These are phyloP conservation scores for Trichoderma citrinoviride DNA, from an alignment of 2,329 filamentous ascomycete species.

Conservation along the genomic window DNA sequence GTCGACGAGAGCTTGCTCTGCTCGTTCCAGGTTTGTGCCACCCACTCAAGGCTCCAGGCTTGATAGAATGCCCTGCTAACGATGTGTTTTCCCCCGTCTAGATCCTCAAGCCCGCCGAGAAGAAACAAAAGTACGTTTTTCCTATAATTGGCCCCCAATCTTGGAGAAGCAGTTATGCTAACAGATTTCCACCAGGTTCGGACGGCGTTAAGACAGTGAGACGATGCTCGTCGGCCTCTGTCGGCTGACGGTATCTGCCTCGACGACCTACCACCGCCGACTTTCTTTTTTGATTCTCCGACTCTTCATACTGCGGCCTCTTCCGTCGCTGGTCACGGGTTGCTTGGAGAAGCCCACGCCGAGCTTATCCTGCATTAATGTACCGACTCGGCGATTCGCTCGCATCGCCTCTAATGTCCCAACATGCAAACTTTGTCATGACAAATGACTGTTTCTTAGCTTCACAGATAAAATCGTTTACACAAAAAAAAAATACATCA, in stretches of 20 bases:
- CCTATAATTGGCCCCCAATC: no score
- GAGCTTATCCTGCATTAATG: conserved; percentile 22
- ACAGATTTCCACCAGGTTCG: conserved; percentile 54
- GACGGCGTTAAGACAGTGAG: conserved; percentile 70
- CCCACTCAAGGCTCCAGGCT: neutral
- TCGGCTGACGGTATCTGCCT: conserved; percentile 25
- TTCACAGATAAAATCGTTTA: conserved; percentile 41
- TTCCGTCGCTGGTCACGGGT: conserved; percentile 20
- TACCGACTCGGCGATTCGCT: conserved; percentile 24
- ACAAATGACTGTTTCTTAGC: conserved; percentile 45
- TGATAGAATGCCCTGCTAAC: neutral
- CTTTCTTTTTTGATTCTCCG: conserved; percentile 22
- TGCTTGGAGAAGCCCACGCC: conserved; percentile 18
- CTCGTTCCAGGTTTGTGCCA: conserved; percentile 81
- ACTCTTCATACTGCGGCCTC: conserved; percentile 24
- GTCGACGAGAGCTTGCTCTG: conserved; percentile 97
- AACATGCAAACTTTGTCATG: conserved; percentile 41
- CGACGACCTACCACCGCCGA: conserved; percentile 18
- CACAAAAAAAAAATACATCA: conserved; percentile 22
- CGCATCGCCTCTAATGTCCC: conserved; percentile 38
- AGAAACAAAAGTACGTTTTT: conserved; percentile 83
- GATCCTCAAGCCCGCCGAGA: conserved; percentile 99
- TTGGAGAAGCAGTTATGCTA: neutral
- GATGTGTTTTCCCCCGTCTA: conserved; percentile 36
- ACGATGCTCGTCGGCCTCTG: conserved; percentile 15